phyloP scores from a whole-genome alignment of 2,329 filamentous ascomycete genomes.

The Juglanconis juglandina region DNA sequence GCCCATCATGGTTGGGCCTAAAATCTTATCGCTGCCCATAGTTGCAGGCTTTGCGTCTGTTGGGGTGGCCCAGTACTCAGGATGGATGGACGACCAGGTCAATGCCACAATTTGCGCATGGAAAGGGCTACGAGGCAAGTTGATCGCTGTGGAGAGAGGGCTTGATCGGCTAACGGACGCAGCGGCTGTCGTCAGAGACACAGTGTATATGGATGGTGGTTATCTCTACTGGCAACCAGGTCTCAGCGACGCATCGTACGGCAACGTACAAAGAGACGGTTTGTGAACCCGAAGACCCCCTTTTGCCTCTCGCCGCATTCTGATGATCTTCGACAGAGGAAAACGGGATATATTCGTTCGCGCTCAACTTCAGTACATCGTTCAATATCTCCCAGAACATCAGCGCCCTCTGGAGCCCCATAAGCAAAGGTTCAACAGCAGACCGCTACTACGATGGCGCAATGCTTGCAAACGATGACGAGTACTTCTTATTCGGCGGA shows the following conservation, averaged over 20 bases:
- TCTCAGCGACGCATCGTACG: constrained; percentile 40
- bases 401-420: constrained; percentile 45
- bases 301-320: not conserved
- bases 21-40: constrained; percentile 26
- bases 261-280: constrained; percentile 37
- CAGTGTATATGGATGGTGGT: constrained; percentile 65
- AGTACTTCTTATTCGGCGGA: constrained; percentile 65
- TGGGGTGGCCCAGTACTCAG: constrained; percentile 39
- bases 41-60: constrained; percentile 26
- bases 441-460: constrained; percentile 58
- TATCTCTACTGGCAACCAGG: constrained; percentile 50
- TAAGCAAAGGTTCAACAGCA: constrained; percentile 37
- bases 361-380: constrained; percentile 54
- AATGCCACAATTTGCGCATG: constrained; percentile 60
- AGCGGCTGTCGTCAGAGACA: constrained; percentile 59
- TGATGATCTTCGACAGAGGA: constrained; percentile 40
- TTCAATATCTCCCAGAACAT: constrained; percentile 54
- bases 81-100: constrained; percentile 50
- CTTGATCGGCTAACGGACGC: constrained; percentile 21
- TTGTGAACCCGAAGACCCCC: constrained; percentile 22
- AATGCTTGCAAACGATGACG: constrained; percentile 61
- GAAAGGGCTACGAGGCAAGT: constrained; percentile 42
- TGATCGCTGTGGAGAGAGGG: not conserved
- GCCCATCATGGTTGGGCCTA: constrained; percentile 28
- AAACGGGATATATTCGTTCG: constrained; percentile 49